Evolutionary conservation across 768 basidiomycete genomes (phyloP).

Genomic region (Lentinula sp.): DNA sequence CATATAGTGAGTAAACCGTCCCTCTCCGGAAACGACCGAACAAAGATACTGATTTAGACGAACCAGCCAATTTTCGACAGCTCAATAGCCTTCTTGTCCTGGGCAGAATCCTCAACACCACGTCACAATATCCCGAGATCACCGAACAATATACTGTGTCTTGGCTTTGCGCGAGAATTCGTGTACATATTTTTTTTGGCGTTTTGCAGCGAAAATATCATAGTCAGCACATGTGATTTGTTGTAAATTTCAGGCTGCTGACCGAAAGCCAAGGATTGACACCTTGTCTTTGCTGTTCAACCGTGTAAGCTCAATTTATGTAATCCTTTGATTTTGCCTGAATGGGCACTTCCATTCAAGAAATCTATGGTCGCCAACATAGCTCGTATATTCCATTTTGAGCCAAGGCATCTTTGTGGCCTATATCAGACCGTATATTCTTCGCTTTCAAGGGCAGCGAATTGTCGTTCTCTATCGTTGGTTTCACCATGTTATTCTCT

Average conservation of each 20-base stretch:
- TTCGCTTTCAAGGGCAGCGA: not conserved
- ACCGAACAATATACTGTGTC: not conserved
- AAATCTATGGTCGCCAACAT: not conserved
- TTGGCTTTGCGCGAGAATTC: not conserved
- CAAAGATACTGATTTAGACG: not conserved
- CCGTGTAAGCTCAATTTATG: not conserved
- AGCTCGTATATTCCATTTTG: not conserved
- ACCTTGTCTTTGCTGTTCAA: not conserved
- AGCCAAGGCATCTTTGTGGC: not conserved
- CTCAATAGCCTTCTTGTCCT: not conserved
- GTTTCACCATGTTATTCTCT: conserved; percentile 12
- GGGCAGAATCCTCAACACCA: not conserved
- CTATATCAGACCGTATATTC: not conserved
- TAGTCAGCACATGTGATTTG: not conserved
- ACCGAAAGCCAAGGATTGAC: not conserved
- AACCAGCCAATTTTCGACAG: not conserved
- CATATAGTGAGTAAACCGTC: too few species aligned
- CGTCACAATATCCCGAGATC: not conserved
- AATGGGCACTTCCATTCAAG: not conserved
- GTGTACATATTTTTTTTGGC: not conserved
- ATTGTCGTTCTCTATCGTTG: not conserved
- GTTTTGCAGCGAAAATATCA: too few species aligned
- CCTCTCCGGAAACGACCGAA: not conserved
- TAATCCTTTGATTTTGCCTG: not conserved
- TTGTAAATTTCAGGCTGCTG: not conserved